These are phyloP conservation scores for Microsporum audouinii DNA, from an alignment of 2,329 filamentous ascomycete genomes.

Conservation along the genomic window DNA sequence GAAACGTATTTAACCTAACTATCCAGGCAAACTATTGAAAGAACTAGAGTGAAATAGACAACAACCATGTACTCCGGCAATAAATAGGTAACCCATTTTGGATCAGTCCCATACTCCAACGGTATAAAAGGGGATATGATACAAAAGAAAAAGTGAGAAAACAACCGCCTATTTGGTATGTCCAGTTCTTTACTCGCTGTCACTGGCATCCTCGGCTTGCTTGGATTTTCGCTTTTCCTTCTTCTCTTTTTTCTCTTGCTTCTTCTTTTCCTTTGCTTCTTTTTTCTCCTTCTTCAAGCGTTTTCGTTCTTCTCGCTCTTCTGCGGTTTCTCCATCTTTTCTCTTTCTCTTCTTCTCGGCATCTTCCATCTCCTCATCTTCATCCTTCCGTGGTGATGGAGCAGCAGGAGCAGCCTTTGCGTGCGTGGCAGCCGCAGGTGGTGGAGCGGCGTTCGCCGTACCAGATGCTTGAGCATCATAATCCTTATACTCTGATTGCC, in stretches of 20 bases:
- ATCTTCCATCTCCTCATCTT: conserved; percentile 30
- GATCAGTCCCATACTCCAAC: conserved; percentile 6
- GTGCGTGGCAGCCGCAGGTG: conserved; percentile 33
- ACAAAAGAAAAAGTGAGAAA: conserved; percentile 25
- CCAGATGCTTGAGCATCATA: conserved; percentile 44
- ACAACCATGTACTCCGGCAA: conserved; percentile 2
- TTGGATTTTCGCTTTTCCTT: conserved; percentile 45
- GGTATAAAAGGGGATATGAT: conserved; percentile 25
- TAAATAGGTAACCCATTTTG: neutral
- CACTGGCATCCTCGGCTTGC: conserved; percentile 53
- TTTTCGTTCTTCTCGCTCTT: conserved; percentile 40
- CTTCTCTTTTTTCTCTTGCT: conserved; percentile 46
- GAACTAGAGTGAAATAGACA: neutral
- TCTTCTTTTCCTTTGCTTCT: conserved; percentile 60
- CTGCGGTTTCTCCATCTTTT: conserved; percentile 44
- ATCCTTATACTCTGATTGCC: conserved; percentile 88
- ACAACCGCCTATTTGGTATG: conserved; percentile 12
- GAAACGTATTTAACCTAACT: neutral
- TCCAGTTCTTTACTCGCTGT: conserved; percentile 31
- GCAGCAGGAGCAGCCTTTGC: conserved; percentile 30
- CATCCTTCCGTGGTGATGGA: conserved; percentile 20
- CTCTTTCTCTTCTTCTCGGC: conserved; percentile 45
- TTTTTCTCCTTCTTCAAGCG: conserved; percentile 44
- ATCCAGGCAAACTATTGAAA: neutral
- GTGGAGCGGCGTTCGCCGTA: conserved; percentile 10